A percentile compares a stretch with the other conserved stretches of the same genome.
Evolutionary conservation across 225 moss, liverwort and hornwort species (phyloP).

Genomic region (Neckera pumila): DNA sequence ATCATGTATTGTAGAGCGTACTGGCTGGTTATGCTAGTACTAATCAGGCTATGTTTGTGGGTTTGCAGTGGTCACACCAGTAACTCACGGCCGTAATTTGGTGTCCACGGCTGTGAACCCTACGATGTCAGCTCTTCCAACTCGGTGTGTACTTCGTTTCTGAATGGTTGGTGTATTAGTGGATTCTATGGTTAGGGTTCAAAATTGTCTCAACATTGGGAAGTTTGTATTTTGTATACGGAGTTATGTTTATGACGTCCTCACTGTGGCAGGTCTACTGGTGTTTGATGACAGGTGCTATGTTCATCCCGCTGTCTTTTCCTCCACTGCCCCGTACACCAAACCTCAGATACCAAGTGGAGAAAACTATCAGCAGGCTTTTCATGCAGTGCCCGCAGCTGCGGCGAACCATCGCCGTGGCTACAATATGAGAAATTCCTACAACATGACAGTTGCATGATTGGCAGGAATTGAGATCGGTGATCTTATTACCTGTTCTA

Average conservation of each 20-base stretch:
- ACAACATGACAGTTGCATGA: constrained; percentile 65
- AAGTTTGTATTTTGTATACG: background rate
- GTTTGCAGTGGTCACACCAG: constrained; percentile 7
- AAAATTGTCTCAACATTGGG: background rate
- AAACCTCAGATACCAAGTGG: constrained; percentile 40
- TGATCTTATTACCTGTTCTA: background rate
- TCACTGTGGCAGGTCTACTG: background rate
- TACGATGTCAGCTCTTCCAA: constrained; percentile 30
- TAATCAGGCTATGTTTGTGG: background rate
- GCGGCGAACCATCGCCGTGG: constrained; percentile 67
- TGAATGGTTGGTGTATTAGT: background rate
- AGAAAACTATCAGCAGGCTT: constrained; percentile 44
- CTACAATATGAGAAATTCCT: constrained; percentile 47
- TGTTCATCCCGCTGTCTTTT: constrained; percentile 32
- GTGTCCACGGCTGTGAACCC: constrained; percentile 24
- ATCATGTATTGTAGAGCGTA: no score
- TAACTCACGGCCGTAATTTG: constrained; percentile 16
- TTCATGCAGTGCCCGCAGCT: constrained; percentile 47
- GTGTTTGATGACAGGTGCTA: constrained; percentile 29
- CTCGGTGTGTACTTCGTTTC: constrained; percentile 1
- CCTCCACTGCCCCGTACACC: constrained; percentile 16
- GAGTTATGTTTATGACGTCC: background rate
- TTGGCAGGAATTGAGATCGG: background rate
- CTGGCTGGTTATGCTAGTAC: background rate
- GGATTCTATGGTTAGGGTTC: background rate